Base-by-base conservation (phyloP, 1,284 basidiomycete genomes). In the Ustilago trichophora region DNA sequence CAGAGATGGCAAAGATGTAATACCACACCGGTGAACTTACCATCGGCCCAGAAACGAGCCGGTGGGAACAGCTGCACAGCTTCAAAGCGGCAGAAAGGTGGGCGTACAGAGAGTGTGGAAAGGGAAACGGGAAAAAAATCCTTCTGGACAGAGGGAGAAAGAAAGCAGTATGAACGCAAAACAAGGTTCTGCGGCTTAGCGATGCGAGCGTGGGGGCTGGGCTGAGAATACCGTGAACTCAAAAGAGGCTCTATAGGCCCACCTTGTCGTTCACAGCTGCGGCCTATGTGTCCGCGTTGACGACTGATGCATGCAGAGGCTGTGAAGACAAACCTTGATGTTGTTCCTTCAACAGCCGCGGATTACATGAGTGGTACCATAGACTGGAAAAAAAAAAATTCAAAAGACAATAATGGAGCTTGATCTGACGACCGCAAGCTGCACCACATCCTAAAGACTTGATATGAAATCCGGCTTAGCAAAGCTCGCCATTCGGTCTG, bases 311-410 rank as follows among this genome's bases (percentile, higher is more conserved):
- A 44, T 45, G 36, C 41, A 44, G 13, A 9, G n/a, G n/a, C 40
- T 26, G 18, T 34, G 40, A 55, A 38, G 34, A 12, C 31, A 56
- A 64, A 57, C 60, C 49, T 57, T 64, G 54, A 48, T 48, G 53
- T 64, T 52, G 49, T 26, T n/a, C 19, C 27, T 33, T 34, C 53
- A 55, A 51, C 52, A 33, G 13, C 43, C 40, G 44, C 43, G 16
- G 15, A 51, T 47, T 33, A 35, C 31, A 33, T 42, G 29, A 29
- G 11, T 15, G n/a, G n/a, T n/a, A n/a, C n/a, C n/a, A n/a, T n/a
- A n/a, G n/a, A n/a, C n/a, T n/a, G n/a, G n/a, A n/a, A n/a, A n/a
- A n/a, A n/a, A n/a, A n/a, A n/a, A n/a, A n/a, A n/a, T n/a, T n/a
- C n/a, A n/a, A n/a, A n/a, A n/a, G n/a, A n/a, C n/a, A n/a, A n/a